Evolutionary conservation across 768 basidiomycete species (phyloP).

Genomic region (Collybiopsis luxurians): DNA sequence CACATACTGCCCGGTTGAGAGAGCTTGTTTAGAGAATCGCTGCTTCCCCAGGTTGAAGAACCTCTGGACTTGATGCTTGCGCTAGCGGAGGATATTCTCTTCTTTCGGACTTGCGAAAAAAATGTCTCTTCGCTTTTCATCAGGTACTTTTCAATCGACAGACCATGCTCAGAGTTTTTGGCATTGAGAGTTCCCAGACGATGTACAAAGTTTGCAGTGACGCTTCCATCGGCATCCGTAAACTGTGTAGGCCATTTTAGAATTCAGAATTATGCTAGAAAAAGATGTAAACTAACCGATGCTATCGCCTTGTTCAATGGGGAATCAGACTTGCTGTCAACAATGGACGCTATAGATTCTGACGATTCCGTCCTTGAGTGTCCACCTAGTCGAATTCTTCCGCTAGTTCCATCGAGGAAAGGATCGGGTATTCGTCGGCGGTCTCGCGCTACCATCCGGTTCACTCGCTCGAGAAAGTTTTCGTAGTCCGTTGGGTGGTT

Average conservation of each 20-base stretch:
- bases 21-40: constrained; percentile 35
- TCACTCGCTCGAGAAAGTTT: constrained; percentile 84
- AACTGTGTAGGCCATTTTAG: constrained; percentile 41
- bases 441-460: constrained; percentile 78
- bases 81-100: constrained; percentile 74
- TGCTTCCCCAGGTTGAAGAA: constrained; percentile 82
- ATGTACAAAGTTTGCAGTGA: constrained; percentile 85
- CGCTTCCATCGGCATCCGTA: constrained; percentile 91
- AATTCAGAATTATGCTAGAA: neutral
- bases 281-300: constrained; percentile 48
- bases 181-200: constrained; percentile 75
- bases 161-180: constrained; percentile 86
- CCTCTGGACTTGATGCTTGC: constrained; percentile 72
- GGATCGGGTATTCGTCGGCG: constrained; percentile 81
- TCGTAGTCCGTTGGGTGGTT: constrained; percentile 49
- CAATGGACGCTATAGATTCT: constrained; percentile 90
- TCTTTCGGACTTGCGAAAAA: constrained; percentile 87
- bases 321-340: constrained; percentile 87
- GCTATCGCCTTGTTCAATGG: constrained; percentile 93
- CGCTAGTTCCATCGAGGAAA: constrained; percentile 64
- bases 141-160: constrained; percentile 90
- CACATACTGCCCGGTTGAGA: constrained; percentile 76
- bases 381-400: constrained; percentile 74
- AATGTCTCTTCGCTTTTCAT: constrained; percentile 91
- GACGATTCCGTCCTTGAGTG: constrained; percentile 81